Conservation (phyloP, 2,329 filamentous ascomycete species). For the Monosporascus sp. region DNA sequence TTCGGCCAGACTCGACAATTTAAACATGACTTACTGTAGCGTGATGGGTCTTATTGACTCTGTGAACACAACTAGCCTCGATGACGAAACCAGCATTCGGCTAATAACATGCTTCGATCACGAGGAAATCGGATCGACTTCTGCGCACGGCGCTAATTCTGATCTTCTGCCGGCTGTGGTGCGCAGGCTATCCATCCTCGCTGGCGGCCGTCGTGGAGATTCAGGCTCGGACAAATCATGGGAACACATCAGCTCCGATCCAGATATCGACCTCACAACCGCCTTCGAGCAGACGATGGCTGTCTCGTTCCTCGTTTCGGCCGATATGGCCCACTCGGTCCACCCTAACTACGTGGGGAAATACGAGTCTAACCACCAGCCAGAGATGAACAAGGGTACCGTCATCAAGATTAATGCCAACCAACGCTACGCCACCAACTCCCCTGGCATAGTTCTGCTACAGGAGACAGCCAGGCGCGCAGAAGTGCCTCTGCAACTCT, state of each 20-base stretch:
- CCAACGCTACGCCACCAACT: conserved; percentile 93
- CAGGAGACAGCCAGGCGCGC: conserved; percentile 75
- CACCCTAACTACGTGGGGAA: conserved; percentile 93
- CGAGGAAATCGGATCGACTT: conserved; percentile 91
- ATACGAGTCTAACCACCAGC: conserved; percentile 86
- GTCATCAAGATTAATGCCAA: conserved; percentile 99
- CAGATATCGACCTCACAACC: conserved; percentile 61
- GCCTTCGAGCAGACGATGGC: conserved; percentile 91
- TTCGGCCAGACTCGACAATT: conserved; percentile 90
- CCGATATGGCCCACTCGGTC: conserved; percentile 95
- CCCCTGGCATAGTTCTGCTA: conserved; percentile 86
- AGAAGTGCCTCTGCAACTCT: conserved; percentile 85
- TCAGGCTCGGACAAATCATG: conserved; percentile 58
- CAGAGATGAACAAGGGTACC: conserved; percentile 92
- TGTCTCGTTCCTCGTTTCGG: conserved; percentile 88
- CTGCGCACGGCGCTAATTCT: conserved; percentile 88
- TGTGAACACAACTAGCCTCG: conserved; percentile 58
- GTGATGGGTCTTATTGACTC: conserved; percentile 82
- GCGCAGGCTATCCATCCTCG: conserved; percentile 77
- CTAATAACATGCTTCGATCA: conserved; percentile 96
- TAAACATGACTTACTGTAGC: conserved; percentile 94
- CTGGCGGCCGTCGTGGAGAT: conserved; percentile 47
- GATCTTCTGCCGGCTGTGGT: conserved; percentile 86
- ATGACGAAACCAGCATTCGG: conserved; percentile 75
- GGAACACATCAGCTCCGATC: conserved; percentile 47